Base-by-base conservation (phyloP, 1,284 basidiomycete species). In the Mycena sp. region DNA sequence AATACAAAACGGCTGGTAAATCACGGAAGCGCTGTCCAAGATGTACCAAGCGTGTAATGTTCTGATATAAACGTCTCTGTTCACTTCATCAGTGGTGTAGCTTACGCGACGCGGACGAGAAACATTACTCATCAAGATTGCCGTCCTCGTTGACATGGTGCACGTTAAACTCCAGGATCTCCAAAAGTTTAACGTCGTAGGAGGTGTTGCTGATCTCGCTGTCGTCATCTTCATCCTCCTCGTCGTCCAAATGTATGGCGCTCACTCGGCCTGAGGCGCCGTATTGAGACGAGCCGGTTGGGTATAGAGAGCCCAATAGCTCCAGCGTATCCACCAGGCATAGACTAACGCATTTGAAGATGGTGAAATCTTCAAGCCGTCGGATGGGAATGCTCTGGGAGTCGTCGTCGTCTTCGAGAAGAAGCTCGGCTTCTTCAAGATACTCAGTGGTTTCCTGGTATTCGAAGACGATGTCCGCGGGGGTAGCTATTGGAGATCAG, bases 51-150 rank as follows among this genome's bases (percentile, higher is more conserved):
- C 62, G 43, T 6, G 32, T 48, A 25, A 32, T 51, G 32, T 57
- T 26, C 52, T 25, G 9, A 69, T 45, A 32, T 61, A 69, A 5
- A 65, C 60, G 10, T 58, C 40, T 26, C 68, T 69, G 23, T 17
- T 14, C 2, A 14, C 26, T 17, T 35, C 28, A 17, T 45, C 4
- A 58, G 30, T 21, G 9, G 41, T 32, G 12, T 26, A 6, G 25
- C 17, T 21, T 3, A 21, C 40, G 19, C 14, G 29, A 17, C n/a
- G n/a, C n/a, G n/a, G 23, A 28, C n/a, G 16, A 16, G 41, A 23
- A 6, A n/a, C 44, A 64, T 23, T 21, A 63, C 63, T 55, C 48
- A 23, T 64, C 45, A 4, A 64, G 2, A 7, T 11, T 29, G 29
- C 46, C 25, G 11, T 10, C 25, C 11, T 51, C 44, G 32, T 9